Conservation (phyloP, 257 asterid genomes). For the Gardenia jasminoides region DNA sequence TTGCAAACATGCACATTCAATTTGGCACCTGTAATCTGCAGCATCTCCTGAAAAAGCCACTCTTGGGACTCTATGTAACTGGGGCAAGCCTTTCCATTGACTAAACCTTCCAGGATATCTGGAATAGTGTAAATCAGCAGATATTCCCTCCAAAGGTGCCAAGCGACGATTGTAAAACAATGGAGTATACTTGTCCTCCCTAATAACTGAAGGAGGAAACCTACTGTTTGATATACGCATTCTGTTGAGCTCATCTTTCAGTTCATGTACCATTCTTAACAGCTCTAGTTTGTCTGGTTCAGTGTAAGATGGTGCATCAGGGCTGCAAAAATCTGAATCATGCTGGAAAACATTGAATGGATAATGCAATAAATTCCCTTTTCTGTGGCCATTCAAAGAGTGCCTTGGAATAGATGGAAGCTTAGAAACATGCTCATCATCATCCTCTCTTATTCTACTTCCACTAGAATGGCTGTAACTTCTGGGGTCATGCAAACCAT, state of each 20-base stretch:
- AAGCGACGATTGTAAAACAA: conserved; percentile 26
- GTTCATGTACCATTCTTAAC: conserved; percentile 66
- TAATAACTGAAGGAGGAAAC: conserved; percentile 18
- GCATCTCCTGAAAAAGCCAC: conserved; percentile 65
- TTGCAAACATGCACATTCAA: conserved; percentile 48
- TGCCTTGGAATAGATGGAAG: conserved; percentile 32
- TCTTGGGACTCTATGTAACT: conserved; percentile 35
- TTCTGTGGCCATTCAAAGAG: conserved; percentile 34
- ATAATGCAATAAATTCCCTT: conserved; percentile 28
- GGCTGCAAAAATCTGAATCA: conserved; percentile 36
- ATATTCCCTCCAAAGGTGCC: conserved; percentile 31
- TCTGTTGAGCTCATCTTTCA: conserved; percentile 67
- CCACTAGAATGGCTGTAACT: conserved; percentile 19
- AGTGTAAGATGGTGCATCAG: conserved; percentile 36
- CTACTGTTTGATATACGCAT: conserved; percentile 26
- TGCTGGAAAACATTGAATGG: conserved; percentile 31
- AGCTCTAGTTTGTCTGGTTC: conserved; percentile 60
- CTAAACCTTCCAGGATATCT: conserved; percentile 26
- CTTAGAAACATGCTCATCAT: conserved; percentile 27
- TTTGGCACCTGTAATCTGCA: conserved; percentile 40
- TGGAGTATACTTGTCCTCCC: conserved; percentile 29
- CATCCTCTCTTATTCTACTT: conserved; percentile 32
- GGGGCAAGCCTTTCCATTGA: conserved; percentile 29
- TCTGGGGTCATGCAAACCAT: conserved; percentile 34
- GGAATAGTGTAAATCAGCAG: conserved; percentile 33